Base-by-base conservation (phyloP, 2,329 filamentous ascomycete genomes). In the Pyricularia pennisetigena region DNA sequence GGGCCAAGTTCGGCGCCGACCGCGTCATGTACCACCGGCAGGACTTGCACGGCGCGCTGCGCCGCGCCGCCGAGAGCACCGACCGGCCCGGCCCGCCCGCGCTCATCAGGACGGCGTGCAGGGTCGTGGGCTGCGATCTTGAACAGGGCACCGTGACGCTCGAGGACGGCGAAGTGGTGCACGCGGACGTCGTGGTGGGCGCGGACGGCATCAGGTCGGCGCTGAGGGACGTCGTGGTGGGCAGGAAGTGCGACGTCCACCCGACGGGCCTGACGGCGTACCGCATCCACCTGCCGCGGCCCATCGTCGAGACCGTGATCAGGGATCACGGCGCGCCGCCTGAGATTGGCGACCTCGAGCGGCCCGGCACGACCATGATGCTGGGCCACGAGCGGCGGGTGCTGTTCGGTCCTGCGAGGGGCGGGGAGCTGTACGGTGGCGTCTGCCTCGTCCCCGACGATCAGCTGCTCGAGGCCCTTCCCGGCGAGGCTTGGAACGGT, bases 401-500 rank as follows among this genome's bases (percentile, higher is more conserved):
- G n/a, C 77, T 83, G 49, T 82, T 82, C 79, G 81, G 81, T 2
- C 81, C 81, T 1, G 80, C 77, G 0, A 73, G 81, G 6, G 73
- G 78, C 16, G 78, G 78, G 0, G 73, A 76, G 4, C 70, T 82
- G 0, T 82, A 79, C 69, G 59, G 59, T 20, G 28, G 23, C 23
- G 59, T 63, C 24, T 26, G 24, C 12, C 59, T 63, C 10, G 59
- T 63, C 59, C 59, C 59, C 24, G 59, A 63, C 8, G 59, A 29
- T 12, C 24, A 26, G 59, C 28, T 26, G 12, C 24, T 26, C 4
- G 28, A 29, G 59, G 59, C 23, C n/a, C 59, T 63, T 8, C 23
- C 23, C 4, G 59, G 59, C 4, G 59, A 63, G 4, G 24, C 59
- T 26, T 63, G 59, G 59, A 29, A 26, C 5, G 28, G 24, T 20